These are phyloP conservation scores for Phytopythium helicoides DNA, from an alignment of 352 stramenopile genomes.

Conservation along the genomic window DNA sequence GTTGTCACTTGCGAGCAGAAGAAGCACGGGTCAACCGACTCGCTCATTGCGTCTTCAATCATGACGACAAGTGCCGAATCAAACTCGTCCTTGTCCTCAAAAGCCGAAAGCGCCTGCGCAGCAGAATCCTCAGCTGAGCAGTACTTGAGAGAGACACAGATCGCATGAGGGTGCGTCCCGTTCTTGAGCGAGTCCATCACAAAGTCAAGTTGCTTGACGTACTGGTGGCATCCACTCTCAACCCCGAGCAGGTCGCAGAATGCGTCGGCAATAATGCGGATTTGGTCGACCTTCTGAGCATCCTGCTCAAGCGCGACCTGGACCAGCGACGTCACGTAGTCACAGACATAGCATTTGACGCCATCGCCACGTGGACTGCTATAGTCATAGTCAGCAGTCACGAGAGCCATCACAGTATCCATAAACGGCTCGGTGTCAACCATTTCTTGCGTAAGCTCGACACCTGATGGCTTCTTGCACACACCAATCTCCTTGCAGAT, in stretches of 20 bases:
- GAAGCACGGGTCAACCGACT: slow-evolving; percentile 48
- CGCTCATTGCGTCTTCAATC: slow-evolving; percentile 33
- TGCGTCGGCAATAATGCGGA: slow-evolving; percentile 26
- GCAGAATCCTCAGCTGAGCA: slow-evolving; percentile 11
- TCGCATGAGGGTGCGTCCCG: slow-evolving; percentile 26
- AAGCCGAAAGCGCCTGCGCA: background rate
- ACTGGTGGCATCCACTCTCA: slow-evolving; percentile 25
- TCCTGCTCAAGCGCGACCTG: slow-evolving; percentile 28
- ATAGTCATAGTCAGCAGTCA: slow-evolving; percentile 6
- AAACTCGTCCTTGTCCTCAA: slow-evolving; percentile 17
- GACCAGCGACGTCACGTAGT: slow-evolving; percentile 30
- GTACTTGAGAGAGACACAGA: slow-evolving; percentile 33
- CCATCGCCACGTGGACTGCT: slow-evolving; percentile 7
- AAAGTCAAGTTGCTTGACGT: slow-evolving; percentile 31
- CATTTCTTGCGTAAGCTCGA: slow-evolving; percentile 3
- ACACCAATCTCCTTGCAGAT: slow-evolving; percentile 34
- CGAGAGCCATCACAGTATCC: slow-evolving; percentile 10
- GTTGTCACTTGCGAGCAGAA: slow-evolving; percentile 69
- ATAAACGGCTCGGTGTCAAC: slow-evolving; percentile 9
- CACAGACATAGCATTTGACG: slow-evolving; percentile 48
- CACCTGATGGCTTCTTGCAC: slow-evolving; percentile 13
- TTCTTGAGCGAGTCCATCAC: slow-evolving; percentile 34
- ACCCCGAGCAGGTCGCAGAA: slow-evolving; percentile 28
- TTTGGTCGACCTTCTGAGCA: slow-evolving; percentile 19
- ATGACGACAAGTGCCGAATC: slow-evolving; percentile 25